Evolutionary conservation across 352 stramenopile genomes (phyloP), one percentile per base, ranked within the genome.

Genomic region (Phytophthora ohioensis): DNA sequence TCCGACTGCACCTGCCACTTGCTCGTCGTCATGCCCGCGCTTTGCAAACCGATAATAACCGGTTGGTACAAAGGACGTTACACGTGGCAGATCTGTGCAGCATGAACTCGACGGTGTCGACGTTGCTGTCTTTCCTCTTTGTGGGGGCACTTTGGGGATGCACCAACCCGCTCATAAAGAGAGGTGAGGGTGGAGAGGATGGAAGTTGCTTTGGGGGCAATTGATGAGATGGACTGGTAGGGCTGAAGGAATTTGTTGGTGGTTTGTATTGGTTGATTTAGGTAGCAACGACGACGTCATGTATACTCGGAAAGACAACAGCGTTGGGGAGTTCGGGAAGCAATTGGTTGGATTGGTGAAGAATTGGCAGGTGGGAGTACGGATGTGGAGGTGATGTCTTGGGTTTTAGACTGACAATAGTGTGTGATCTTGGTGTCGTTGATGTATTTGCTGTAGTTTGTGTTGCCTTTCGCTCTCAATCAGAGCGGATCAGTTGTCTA

Each of bases 121-220:
- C 81, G 52, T 64, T 95, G 39, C 66, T 93, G 48, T 93, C 85
- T 38, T 94, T 96, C 66, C 74, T 96, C 31, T 78, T 93, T 54
- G 85, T 96, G 41, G 87, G 89, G n/a, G 87, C 87, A 17, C 78
- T 96, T 2, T 96, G 89, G 89, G 89, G 89, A 1, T 96, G 89
- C 68, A 96, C 89, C 4, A 96, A 96, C 64, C 89, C 89, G 2
- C 72, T 96, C 34, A 92, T 96, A 54, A 96, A 96, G 64, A 62
- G 69, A 84, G 88, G 88, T 91, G 53, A 32, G 35, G 12, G 1
- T 27, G 17, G 17, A 5, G 13, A 59, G 5, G 58, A 15, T 38
- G 49, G 36, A 4, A 43, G 36, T 56, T 17, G 32, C 11, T 43
- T 27, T 36, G 38, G 32, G 34, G 21, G 8, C 36, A 34, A 5